Conservation (phyloP, 2,329 filamentous ascomycete species). For the Stagonosporopsis rhizophila region DNA sequence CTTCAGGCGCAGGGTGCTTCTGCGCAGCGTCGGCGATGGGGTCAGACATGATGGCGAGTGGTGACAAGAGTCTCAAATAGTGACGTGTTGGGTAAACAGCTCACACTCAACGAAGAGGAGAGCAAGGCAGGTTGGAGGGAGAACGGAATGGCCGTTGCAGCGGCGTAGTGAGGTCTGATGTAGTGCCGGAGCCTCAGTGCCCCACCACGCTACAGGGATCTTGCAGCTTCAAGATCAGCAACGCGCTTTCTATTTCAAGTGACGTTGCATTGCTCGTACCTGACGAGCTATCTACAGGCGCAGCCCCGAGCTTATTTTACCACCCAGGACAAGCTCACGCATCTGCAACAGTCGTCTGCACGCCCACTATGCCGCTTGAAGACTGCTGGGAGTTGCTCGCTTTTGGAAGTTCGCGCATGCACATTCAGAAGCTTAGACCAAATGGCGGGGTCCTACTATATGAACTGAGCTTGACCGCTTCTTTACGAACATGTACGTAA, state of each 20-base stretch:
- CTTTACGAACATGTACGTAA: slow-evolving; percentile 17
- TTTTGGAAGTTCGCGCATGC: not conserved
- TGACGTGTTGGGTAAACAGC: not conserved
- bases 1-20: slow-evolving; percentile 49
- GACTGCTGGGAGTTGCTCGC: not conserved
- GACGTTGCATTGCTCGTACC: slow-evolving; percentile 17
- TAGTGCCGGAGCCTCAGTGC: slow-evolving; percentile 14
- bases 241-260: slow-evolving; percentile 12
- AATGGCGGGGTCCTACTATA: slow-evolving; percentile 1
- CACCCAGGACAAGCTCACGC: not conserved
- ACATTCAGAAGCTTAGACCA: not conserved
- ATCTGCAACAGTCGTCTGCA: not conserved
- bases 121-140: slow-evolving; percentile 4
- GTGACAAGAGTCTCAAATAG: not conserved
- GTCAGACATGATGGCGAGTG: slow-evolving; percentile 36
- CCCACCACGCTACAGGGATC: slow-evolving; percentile 15
- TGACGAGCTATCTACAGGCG: slow-evolving; percentile 9
- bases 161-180: slow-evolving; percentile 15
- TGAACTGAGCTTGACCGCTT: slow-evolving; percentile 17
- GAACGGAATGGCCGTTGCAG: not conserved
- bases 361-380: too few species aligned
- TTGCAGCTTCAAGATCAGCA: slow-evolving; percentile 12
- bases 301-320: not conserved
- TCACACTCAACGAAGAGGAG: slow-evolving; percentile 16
- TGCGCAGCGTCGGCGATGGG: slow-evolving; percentile 40